Conservation (phyloP, 2,329 filamentous ascomycete species). For the Pestalotiopsis sp. region DNA sequence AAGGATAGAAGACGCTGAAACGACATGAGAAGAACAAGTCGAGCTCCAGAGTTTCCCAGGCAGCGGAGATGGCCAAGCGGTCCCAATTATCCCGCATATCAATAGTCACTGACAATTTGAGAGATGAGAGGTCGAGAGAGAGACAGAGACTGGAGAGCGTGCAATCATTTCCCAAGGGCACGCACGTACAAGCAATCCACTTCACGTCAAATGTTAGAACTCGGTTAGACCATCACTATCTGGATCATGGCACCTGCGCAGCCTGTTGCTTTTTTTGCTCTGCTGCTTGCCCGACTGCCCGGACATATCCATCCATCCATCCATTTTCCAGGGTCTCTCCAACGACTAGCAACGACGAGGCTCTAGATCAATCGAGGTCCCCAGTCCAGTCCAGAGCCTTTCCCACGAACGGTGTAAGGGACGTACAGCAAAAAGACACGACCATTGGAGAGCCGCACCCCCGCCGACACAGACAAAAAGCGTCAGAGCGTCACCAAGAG, state of each 20-base stretch:
- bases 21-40: neutral
- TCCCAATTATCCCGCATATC: slow-evolving; percentile 14
- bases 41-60: slow-evolving; percentile 2
- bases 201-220: slow-evolving; percentile 2
- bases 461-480: neutral
- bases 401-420: neutral
- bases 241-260: neutral
- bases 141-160: neutral
- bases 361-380: neutral
- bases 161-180: slow-evolving; percentile 7
- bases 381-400: neutral
- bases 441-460: neutral
- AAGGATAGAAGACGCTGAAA: slow-evolving; percentile 11
- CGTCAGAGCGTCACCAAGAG: neutral
- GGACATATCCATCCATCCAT: neutral
- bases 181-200: neutral
- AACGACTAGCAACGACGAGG: neutral
- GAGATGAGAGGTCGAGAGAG: too few relatives aligned
- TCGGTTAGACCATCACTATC: slow-evolving; percentile 6
- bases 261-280: neutral
- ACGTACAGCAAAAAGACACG: neutral
- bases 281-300: neutral
- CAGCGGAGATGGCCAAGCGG: neutral
- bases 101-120: slow-evolving; percentile 15
- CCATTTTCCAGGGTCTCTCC: neutral